Evolutionary conservation across 2,329 filamentous ascomycete species (phyloP), one percentile per base, ranked within the genome.

Genomic region (Sphaceloma murrayae): DNA sequence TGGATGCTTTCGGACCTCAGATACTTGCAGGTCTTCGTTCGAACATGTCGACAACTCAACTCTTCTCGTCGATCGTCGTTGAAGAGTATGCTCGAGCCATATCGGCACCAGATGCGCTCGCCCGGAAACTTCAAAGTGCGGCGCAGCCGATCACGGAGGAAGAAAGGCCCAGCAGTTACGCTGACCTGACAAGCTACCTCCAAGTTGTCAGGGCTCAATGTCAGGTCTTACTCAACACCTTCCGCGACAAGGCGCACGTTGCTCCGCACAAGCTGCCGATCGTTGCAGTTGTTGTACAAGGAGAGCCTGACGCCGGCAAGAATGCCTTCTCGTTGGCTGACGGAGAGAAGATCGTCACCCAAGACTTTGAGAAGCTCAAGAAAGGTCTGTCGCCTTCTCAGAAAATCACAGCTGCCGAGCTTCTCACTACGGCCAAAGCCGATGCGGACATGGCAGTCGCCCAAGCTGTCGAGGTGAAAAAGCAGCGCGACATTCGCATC

Each of bases 131-230:
- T 47, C 67, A 74, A n/a, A 65, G 72, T 19, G 69, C 75, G 10
- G 65, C 98, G 34, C 79, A 82, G 45, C 73, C 76, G 8, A 79
- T 95, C 17, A 75, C 96, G 18, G 88, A 95, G 56, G 73, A 73
- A 7, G 85, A 93, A 34, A 78, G 86, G 17, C 89, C 89, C 14
- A 62, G 73, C 5, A 84, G 82, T 58, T 98, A 98, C 61, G 77
- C 84, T 49, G 91, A 98, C 61, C 75, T 98, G 27, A 83, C 91
- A 34, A 91, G 82, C 61, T 93, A 85, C 58, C 75, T 94, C 21
- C 86, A 94, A 58, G 80, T 94, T 40, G 85, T 87, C 11, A 79
- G 91, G 49, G 85, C 88, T 1, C 89, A 95, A 59, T 96, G 89
- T 55, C 82, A 89, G 54, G 86, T 91, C 49, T 69, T 98, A 17